Percentiles rank a stretch among this genome's conserved stretches.
Conservation (phyloP, 805 yeast species). For the Wickerhamomyces alni region DNA sequence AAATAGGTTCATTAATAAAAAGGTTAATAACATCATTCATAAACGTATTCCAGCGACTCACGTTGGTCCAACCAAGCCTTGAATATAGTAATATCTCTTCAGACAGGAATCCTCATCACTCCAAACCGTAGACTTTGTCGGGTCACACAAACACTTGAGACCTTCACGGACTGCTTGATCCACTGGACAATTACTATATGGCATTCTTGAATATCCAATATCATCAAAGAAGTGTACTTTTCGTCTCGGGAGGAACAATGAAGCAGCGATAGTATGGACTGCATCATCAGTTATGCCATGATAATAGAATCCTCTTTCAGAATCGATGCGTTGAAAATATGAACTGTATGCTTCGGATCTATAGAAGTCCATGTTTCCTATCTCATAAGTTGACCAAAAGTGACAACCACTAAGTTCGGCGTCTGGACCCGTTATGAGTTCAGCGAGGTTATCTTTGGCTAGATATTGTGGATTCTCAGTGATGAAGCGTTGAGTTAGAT, state of each 20-base stretch:
- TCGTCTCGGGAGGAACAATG: neutral
- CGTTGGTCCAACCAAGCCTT: too few relatives aligned
- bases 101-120: too few relatives aligned
- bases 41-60: too few relatives aligned
- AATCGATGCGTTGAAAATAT: slow-evolving; percentile 67
- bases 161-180: neutral
- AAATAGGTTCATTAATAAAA: neutral
- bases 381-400: slow-evolving; percentile 89
- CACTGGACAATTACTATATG: neutral
- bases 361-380: slow-evolving; percentile 74
- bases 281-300: slow-evolving; percentile 83
- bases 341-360: slow-evolving; percentile 60
- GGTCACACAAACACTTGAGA: neutral
- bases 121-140: neutral
- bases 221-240: neutral
- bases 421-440: neutral
- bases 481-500: slow-evolving; percentile 53
- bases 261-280: neutral
- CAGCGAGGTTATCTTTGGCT: slow-evolving; percentile 15
- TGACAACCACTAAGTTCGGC: slow-evolving; percentile 54
- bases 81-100: too few relatives aligned
- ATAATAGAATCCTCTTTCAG: slow-evolving; percentile 79
- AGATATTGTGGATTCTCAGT: slow-evolving; percentile 48
- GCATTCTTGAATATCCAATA: neutral
- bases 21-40: too few relatives aligned